Percentiles rank a stretch among this genome's conserved stretches.
These are phyloP conservation scores for Forsythia suspensa DNA, from an alignment of 257 asterid species.

Conservation along the genomic window DNA sequence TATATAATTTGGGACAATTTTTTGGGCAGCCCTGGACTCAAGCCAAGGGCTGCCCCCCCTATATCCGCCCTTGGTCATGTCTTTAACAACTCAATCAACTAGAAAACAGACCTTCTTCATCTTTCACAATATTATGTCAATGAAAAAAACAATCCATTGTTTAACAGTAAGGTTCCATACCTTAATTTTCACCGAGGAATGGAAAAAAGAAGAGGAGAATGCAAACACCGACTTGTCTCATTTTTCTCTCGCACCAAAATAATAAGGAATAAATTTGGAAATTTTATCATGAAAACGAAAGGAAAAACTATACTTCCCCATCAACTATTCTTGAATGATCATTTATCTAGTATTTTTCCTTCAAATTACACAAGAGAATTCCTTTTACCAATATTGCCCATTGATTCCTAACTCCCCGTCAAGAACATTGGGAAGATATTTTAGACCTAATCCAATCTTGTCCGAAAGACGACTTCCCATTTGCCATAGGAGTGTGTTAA, in stretches of 20 bases:
- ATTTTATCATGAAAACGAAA: not conserved
- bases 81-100: constrained; percentile 51
- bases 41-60: too few relatives aligned
- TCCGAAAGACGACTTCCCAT: not conserved
- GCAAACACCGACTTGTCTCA: not conserved
- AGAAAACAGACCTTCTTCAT: not conserved
- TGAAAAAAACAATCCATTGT: not conserved
- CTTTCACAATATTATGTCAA: not conserved
- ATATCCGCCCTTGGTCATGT: too few relatives aligned
- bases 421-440: not conserved
- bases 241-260: not conserved
- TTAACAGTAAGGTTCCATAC: not conserved
- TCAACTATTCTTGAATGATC: not conserved
- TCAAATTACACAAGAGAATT: not conserved
- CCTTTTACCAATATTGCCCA: not conserved
- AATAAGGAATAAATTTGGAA: not conserved
- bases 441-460: not conserved
- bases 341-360: not conserved
- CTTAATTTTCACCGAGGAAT: not conserved
- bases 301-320: not conserved
- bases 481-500: not conserved
- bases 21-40: too few relatives aligned
- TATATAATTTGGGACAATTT: too few relatives aligned
- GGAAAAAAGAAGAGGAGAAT: not conserved
- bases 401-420: too few relatives aligned